phyloP scores from a whole-genome alignment of 106 monocot genomes.

The Vanilla planifolia region DNA sequence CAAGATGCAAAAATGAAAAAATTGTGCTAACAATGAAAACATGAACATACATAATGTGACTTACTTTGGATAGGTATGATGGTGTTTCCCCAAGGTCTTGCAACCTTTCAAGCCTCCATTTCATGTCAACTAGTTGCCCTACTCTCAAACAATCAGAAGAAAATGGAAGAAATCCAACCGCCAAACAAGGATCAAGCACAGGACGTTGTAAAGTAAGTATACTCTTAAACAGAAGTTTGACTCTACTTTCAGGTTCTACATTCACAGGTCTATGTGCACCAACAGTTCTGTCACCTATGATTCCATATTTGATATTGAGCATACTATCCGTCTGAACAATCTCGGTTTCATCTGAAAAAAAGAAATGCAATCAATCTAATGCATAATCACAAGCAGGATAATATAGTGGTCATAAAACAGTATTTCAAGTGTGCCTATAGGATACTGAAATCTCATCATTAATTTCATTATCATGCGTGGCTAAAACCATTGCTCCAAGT shows the following conservation, averaged over 20 bases:
- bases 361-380: conserved; percentile 3
- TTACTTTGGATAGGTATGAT: conserved; percentile 34
- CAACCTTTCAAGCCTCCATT: conserved; percentile 90
- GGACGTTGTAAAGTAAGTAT: conserved; percentile 59
- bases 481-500: too few species aligned
- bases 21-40: not conserved
- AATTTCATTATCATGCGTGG: not conserved
- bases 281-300: conserved; percentile 60
- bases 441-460: not conserved
- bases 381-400: too few species aligned
- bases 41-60: conserved; percentile 5
- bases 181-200: conserved; percentile 81
- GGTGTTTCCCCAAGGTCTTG: conserved; percentile 30
- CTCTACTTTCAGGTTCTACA: conserved; percentile 16
- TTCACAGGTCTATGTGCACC: conserved; percentile 70
- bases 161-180: conserved; percentile 92
- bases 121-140: conserved; percentile 78
- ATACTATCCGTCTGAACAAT: conserved; percentile 42
- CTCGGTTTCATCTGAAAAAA: conserved; percentile 41
- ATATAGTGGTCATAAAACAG: too few species aligned
- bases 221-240: conserved; percentile 53
- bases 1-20: not conserved
- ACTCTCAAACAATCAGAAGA: conserved; percentile 74
- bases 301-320: conserved; percentile 74
- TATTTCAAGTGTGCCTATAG: too few species aligned